A percentile compares a stretch with the other conserved stretches of the same genome.
Conservation (phyloP, 2,329 filamentous ascomycete genomes). For the Colletotrichum tanaceti region DNA sequence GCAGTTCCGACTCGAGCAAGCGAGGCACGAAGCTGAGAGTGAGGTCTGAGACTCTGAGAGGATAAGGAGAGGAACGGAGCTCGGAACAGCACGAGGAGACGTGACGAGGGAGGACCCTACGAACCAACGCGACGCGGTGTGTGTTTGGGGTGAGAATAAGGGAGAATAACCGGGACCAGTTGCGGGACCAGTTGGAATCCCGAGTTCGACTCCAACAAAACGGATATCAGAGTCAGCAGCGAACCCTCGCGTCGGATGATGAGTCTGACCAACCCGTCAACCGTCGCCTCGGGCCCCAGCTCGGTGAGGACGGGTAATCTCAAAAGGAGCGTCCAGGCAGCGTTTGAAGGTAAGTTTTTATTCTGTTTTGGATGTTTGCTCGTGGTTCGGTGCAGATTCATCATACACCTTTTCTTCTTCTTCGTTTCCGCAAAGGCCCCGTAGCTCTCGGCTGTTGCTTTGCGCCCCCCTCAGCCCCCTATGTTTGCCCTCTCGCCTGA, state of each 20-base stretch:
- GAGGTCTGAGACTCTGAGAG: not conserved
- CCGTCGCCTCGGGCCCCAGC: slow-evolving; percentile 61
- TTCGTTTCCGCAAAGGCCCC: not conserved
- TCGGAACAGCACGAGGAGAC: not conserved
- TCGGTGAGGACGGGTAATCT: slow-evolving; percentile 58
- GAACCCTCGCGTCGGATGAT: slow-evolving; percentile 48
- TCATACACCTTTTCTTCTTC: not conserved
- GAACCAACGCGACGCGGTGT: slow-evolving; percentile 2
- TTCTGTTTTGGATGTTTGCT: slow-evolving; percentile 40
- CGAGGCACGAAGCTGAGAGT: slow-evolving; percentile 12
- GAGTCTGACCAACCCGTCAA: slow-evolving; percentile 67
- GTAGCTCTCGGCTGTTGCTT: slow-evolving; percentile 1
- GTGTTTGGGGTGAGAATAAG: too few relatives aligned
- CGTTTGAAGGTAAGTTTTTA: slow-evolving; percentile 67
- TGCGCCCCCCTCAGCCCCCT: slow-evolving; percentile 4
- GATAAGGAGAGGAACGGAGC: too few relatives aligned
- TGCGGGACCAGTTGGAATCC: slow-evolving; percentile 15
- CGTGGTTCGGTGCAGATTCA: slow-evolving; percentile 7
- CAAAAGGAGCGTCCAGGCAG: slow-evolving; percentile 70
- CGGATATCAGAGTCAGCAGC: slow-evolving; percentile 29
- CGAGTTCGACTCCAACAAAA: slow-evolving; percentile 13
- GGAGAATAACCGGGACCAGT: slow-evolving; percentile 10
- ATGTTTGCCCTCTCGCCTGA: slow-evolving; percentile 30
- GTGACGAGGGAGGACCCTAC: slow-evolving; percentile 1
- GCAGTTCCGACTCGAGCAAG: slow-evolving; percentile 6